A percentile compares a stretch with the other conserved stretches of the same genome.
These are phyloP conservation scores for Fusarium sp. DNA, from an alignment of 2,329 filamentous ascomycete species.

Conservation along the genomic window DNA sequence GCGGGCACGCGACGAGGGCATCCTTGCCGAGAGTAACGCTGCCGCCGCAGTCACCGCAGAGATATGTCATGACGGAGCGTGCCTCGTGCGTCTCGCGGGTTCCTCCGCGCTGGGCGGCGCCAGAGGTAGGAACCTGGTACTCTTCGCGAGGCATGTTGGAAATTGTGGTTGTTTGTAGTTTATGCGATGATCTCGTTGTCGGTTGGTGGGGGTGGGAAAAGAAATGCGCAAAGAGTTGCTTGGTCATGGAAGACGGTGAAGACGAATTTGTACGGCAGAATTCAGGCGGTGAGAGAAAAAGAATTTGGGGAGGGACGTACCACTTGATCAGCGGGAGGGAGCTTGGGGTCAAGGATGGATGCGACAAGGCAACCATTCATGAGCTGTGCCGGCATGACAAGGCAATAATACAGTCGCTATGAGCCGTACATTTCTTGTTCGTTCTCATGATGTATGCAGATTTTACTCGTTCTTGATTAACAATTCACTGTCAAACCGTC, in stretches of 20 bases:
- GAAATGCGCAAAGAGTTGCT: slow-evolving; percentile 28
- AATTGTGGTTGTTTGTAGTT: background rate
- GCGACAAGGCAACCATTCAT: background rate
- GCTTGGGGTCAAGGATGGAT: background rate
- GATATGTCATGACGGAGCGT: slow-evolving; percentile 54
- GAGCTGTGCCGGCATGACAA: background rate
- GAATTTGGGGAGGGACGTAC: slow-evolving; percentile 13
- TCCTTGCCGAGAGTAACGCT: slow-evolving; percentile 56
- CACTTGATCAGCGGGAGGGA: no score
- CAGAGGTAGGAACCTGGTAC: slow-evolving; percentile 77
- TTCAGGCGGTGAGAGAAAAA: slow-evolving; percentile 36
- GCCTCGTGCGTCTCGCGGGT: slow-evolving; percentile 55
- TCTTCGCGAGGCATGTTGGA: slow-evolving; percentile 75
- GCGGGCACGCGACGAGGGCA: slow-evolving; percentile 62
- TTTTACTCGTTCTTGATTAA: background rate
- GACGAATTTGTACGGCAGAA: slow-evolving; percentile 43
- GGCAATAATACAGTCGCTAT: no score
- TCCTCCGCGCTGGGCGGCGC: slow-evolving; percentile 57
- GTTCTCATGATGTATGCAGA: background rate
- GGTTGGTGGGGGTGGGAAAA: slow-evolving; percentile 26
- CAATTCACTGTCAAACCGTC: background rate
- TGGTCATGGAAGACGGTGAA: slow-evolving; percentile 41
- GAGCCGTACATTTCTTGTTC: no score
- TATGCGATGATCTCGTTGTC: background rate
- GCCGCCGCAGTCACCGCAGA: slow-evolving; percentile 59